Conservation (phyloP, 2,329 filamentous ascomycete species). For the Paecilomyces dactylethromorphus region DNA sequence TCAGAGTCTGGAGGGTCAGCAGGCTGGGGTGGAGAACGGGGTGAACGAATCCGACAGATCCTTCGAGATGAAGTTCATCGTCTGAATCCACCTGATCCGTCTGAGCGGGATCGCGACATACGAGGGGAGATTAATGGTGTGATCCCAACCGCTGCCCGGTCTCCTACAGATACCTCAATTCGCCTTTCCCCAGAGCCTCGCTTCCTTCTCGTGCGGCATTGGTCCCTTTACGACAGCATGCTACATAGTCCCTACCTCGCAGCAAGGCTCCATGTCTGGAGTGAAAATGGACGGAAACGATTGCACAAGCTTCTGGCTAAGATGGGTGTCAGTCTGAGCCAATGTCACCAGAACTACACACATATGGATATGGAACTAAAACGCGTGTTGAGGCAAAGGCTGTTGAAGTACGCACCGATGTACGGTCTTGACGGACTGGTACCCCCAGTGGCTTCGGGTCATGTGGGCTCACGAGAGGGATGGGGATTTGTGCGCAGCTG, state of each 20-base stretch:
- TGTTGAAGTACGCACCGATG: conserved; percentile 84
- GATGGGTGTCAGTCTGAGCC: conserved; percentile 90
- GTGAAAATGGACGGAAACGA: conserved; percentile 76
- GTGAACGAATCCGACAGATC: conserved; percentile 76
- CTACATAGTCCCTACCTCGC: conserved; percentile 93
- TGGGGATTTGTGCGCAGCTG: conserved; percentile 97
- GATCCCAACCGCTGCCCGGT: conserved; percentile 81
- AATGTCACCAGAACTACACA: conserved; percentile 92
- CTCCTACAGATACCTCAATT: conserved; percentile 86
- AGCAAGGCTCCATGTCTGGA: conserved; percentile 89
- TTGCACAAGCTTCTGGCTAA: conserved; percentile 93
- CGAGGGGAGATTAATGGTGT: conserved; percentile 66
- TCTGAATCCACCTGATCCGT: conserved; percentile 69
- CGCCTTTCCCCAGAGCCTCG: conserved; percentile 87
- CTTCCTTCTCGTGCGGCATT: conserved; percentile 87
- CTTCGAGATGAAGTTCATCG: conserved; percentile 90
- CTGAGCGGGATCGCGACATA: conserved; percentile 54
- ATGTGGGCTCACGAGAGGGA: conserved; percentile 71
- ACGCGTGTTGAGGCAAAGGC: conserved; percentile 72
- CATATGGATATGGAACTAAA: conserved; percentile 99
- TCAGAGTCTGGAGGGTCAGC: conserved; percentile 49
- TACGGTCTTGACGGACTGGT: conserved; percentile 94
- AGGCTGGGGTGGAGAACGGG: conserved; percentile 76
- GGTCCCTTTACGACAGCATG: conserved; percentile 98
- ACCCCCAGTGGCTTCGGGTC: conserved; percentile 66